Base-by-base conservation (phyloP, 139 green algal genomes). In the Mesotaenium endlicherianum region DNA sequence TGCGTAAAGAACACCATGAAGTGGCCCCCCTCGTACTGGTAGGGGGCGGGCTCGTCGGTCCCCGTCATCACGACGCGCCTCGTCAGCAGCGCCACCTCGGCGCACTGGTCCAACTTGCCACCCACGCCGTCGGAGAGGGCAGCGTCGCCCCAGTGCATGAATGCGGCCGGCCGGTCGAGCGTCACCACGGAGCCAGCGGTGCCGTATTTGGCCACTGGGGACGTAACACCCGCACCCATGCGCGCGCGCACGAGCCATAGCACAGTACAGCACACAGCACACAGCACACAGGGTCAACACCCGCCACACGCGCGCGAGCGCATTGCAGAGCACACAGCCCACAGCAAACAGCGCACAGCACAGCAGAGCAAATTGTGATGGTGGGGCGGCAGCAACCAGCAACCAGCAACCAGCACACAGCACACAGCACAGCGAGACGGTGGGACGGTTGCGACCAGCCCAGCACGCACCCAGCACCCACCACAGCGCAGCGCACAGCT, bases 1-100 rank as follows among this genome's bases (percentile, higher is more conserved):
- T 45, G 41, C 16, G 80, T 86, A 3, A 77, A 49, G 36, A 86
- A 81, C 14, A 86, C 43, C 39, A 85, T 85, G 64, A 85, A 85
- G 79, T 85, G 79, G 8, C 79, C 79, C 39, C 75, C 75, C 1
- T 71, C 75, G 39, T 71, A 82, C 2, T 82, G 26, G 59, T 82
- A 16, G 16, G 75, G 49, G 47, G 75, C 1, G 1, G 44, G 75
- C 59, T 70, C 75, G 42, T 79, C 70, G 8, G 70, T 79, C 1
- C 70, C 70, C 2, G 43, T 72, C 2, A 85, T 85, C 34, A 47
- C 8, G 17, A 85, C 60, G 60, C 67, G 50, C 20, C 79, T 36
- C 20, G 39, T 58, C 2, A 85, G 79, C 38, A 85, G 59, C 39
- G 59, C 79, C 8, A 85, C 79, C 60, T 85, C 79, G 34, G 53